phyloP scores from a whole-genome alignment of 805 yeast genomes.

The Naumovozyma baii region DNA sequence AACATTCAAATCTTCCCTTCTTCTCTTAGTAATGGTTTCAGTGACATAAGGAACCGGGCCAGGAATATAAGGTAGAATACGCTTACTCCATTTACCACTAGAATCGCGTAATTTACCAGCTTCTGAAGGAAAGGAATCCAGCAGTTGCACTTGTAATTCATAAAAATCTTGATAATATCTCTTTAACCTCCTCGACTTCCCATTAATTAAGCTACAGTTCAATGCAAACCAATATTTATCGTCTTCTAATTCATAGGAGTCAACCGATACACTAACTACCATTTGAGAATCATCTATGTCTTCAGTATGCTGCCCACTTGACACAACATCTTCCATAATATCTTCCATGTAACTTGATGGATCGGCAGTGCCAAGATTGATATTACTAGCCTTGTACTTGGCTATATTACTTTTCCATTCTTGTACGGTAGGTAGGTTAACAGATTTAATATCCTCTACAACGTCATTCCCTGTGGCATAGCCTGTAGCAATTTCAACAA shows the following conservation, averaged over 20 bases:
- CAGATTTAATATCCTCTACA: constrained; percentile 48
- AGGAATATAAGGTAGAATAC: constrained; percentile 88
- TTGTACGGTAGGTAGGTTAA: constrained; percentile 81
- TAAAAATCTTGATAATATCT: constrained; percentile 93
- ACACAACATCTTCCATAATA: background rate
- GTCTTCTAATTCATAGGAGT: constrained; percentile 66
- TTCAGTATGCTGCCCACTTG: background rate
- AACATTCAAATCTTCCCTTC: constrained; percentile 45
- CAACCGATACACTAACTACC: constrained; percentile 53
- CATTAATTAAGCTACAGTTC: constrained; percentile 55
- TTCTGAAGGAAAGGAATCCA: constrained; percentile 81
- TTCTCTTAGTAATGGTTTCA: constrained; percentile 53
- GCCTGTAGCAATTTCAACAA: constrained; percentile 66
- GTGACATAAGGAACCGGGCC: constrained; percentile 91
- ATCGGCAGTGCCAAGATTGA: constrained; percentile 55
- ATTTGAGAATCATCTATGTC: constrained; percentile 3
- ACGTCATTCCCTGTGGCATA: constrained; percentile 47
- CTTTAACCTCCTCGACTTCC: constrained; percentile 62
- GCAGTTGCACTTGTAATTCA: constrained; percentile 75
- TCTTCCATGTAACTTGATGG: constrained; percentile 6
- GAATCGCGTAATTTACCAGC: constrained; percentile 56
- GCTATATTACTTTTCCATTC: constrained; percentile 92
- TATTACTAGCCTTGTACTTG: constrained; percentile 82
- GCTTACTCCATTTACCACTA: constrained; percentile 52
- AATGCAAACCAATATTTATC: constrained; percentile 87